Evolutionary conservation across 2,329 filamentous ascomycete genomes (phyloP).

Genomic region (Diplodia scrobiculata): DNA sequence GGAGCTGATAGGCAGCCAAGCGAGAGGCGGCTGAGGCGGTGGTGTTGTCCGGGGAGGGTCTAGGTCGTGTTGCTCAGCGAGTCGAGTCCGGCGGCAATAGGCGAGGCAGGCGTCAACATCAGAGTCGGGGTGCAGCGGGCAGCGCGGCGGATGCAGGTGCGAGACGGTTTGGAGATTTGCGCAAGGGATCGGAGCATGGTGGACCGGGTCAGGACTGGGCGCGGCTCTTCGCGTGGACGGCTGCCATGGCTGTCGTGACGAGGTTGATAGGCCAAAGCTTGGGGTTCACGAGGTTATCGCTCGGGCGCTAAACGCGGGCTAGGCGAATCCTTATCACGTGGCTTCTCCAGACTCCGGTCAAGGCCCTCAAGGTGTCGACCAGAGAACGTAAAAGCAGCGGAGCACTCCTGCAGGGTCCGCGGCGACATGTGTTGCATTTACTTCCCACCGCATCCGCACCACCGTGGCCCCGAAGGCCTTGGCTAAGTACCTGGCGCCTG

Average conservation of each 20-base stretch:
- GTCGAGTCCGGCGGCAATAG: slow-evolving; percentile 16
- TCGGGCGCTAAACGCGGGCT: slow-evolving; percentile 19
- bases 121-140: slow-evolving; percentile 1
- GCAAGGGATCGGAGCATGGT: slow-evolving; percentile 18
- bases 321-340: slow-evolving; percentile 5
- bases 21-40: slow-evolving; percentile 23
- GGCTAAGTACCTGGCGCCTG: too few species aligned
- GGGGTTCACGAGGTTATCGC: slow-evolving; percentile 12
- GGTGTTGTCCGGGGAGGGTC: slow-evolving; percentile 13
- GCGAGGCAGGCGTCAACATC: slow-evolving; percentile 21
- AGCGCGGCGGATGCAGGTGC: slow-evolving; percentile 4
- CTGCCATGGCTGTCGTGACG: slow-evolving; percentile 18
- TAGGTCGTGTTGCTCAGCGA: slow-evolving; percentile 7
- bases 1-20: slow-evolving; percentile 21
- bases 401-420: not conserved
- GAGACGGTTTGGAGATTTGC: not conserved
- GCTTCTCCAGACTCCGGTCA: not conserved
- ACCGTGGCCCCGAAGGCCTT: not conserved
- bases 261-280: slow-evolving; percentile 19
- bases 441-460: not conserved
- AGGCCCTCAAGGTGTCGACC: slow-evolving; percentile 9
- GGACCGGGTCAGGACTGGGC: slow-evolving; percentile 15
- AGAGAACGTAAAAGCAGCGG: not conserved
- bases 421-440: not conserved
- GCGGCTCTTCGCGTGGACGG: not conserved